Evolutionary conservation across 768 basidiomycete species (phyloP), one percentile per base, ranked within the genome.

Genomic region (Rubroboletus pulcherrimus): DNA sequence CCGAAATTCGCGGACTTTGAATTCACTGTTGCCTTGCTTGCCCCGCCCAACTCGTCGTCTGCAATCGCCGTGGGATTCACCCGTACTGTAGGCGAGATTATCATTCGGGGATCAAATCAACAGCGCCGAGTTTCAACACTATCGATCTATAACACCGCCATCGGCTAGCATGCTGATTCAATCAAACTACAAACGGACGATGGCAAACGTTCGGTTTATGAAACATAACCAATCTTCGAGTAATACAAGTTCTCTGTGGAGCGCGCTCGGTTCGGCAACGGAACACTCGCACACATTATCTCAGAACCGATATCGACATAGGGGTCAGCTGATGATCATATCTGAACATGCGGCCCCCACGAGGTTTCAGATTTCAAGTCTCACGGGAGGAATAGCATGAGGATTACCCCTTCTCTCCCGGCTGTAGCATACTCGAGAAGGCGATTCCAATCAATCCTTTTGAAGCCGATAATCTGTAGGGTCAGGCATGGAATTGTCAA

Each of bases 1-100:
- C 67, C 68, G 67, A 53, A 51, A 21, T 9, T 67, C 68, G 66
- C 67, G 66, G 67, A 54, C 63, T 58, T 61, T 55, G 33, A 70
- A 70, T 48, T 39, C 21, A 12, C 24, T 31, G n/a, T 38, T 26
- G 39, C 37, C 34, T 19, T 46, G 29, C 38, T 45, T 40, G 21
- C 19, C 26, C 49, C n/a, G 30, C 30, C 8, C 41, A 42, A 46
- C 14, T n/a, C 11, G 30, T 33, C 31, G 30, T 26, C 26, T 53
- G 43, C 58, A 43, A 65, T 62, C 55, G 54, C 49, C 48, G 53
- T 62, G 55, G 53, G 46, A 63, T 41, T 41, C 45, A 11, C 29
- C 19, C 34, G 24, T 15, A 29, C 40, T 19, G 40, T 41, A 49
- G 43, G 46, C 52, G 49, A 58, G 50, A 62, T 55, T 53, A 66